Evolutionary conservation across 2,329 filamentous ascomycete species (phyloP).

Genomic region (Beauveria brongniartii): DNA sequence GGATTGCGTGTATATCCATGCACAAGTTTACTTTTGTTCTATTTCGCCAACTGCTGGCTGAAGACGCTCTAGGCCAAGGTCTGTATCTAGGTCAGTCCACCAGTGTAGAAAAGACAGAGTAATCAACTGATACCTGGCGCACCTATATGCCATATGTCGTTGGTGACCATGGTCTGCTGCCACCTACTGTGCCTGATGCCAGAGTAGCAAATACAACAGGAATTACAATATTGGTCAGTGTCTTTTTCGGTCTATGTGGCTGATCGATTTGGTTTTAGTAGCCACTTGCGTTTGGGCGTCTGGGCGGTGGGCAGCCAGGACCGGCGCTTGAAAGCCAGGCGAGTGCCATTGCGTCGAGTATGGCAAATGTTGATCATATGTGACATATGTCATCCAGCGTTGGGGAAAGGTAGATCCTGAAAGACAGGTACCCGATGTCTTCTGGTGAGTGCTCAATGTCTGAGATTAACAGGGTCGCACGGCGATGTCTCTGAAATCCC

Average conservation of each 20-base stretch:
- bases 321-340: neutral
- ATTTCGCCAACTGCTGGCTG: conserved; percentile 41
- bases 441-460: neutral
- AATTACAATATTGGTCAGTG: neutral
- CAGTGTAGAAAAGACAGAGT: neutral
- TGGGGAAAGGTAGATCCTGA: neutral
- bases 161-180: neutral
- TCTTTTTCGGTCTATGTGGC: neutral
- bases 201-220: neutral
- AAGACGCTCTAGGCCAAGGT: conserved; percentile 35
- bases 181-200: neutral
- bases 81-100: neutral
- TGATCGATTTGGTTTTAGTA: neutral
- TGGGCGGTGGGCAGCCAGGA: neutral
- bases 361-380: neutral
- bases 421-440: neutral
- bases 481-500: neutral
- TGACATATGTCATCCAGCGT: neutral
- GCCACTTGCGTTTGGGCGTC: neutral
- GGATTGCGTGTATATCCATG: neutral
- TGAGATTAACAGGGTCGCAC: neutral
- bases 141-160: neutral
- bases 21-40: neutral
- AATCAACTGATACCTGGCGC: neutral
- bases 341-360: neutral